These are phyloP conservation scores for Apophysomyces trapeziformis DNA, from an alignment of 371 early-diverging fungal species.

Conservation along the genomic window DNA sequence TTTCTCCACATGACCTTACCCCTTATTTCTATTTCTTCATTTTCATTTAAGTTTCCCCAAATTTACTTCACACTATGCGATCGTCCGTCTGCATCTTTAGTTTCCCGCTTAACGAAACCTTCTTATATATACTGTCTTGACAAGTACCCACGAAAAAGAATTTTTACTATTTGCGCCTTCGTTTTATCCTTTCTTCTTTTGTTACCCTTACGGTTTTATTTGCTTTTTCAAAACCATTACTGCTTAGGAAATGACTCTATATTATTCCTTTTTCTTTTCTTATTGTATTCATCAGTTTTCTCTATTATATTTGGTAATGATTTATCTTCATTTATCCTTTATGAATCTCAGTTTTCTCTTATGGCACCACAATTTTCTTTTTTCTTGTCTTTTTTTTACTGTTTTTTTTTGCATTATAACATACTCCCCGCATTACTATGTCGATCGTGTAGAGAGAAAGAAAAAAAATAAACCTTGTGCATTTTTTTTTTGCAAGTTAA, in stretches of 20 bases:
- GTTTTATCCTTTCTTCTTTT: not conserved
- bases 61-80: slow-evolving; percentile 6
- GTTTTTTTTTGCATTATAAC: slow-evolving; percentile 11
- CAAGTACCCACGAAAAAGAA: not conserved
- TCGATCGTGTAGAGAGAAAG: slow-evolving; percentile 20
- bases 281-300: not conserved
- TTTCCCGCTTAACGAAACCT: not conserved
- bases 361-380: slow-evolving; percentile 6
- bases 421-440: slow-evolving; percentile 8
- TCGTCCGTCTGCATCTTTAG: slow-evolving; percentile 1
- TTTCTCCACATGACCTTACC: slow-evolving; percentile 21
- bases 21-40: slow-evolving; percentile 9
- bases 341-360: slow-evolving; percentile 9
- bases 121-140: not conserved
- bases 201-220: not conserved
- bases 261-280: not conserved
- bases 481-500: too few relatives aligned
- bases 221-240: not conserved
- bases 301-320: slow-evolving; percentile 7
- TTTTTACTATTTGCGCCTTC: too few relatives aligned
- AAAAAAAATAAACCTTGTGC: slow-evolving; percentile 11
- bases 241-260: not conserved
- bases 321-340: slow-evolving; percentile 5
- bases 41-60: not conserved
- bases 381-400: slow-evolving; percentile 2